Percentiles rank a stretch among this genome's conserved stretches.
These are phyloP conservation scores for Fusarium ramigenum DNA, from an alignment of 2,329 filamentous ascomycete genomes.

Conservation along the genomic window DNA sequence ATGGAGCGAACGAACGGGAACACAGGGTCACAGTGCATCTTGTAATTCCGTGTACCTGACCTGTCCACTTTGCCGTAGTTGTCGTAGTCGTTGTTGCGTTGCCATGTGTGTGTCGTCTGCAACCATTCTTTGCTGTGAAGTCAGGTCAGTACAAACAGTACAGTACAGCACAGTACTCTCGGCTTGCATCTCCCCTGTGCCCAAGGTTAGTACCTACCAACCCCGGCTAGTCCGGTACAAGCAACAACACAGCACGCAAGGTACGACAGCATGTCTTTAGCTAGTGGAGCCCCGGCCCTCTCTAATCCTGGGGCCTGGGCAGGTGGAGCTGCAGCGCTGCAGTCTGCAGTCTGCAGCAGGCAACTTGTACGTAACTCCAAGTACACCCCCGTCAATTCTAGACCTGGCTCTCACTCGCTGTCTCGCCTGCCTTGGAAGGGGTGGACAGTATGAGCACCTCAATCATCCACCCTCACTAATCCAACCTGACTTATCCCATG, in stretches of 20 bases:
- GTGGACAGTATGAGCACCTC: slow-evolving; percentile 28
- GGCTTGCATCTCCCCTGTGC: slow-evolving; percentile 15
- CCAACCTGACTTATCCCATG: slow-evolving; percentile 27
- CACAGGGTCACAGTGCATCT: slow-evolving; percentile 29
- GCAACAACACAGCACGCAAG: slow-evolving; percentile 29
- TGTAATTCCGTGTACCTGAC: neutral
- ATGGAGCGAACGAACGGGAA: neutral
- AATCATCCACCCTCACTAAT: slow-evolving; percentile 41
- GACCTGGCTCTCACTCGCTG: slow-evolving; percentile 23
- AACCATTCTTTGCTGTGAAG: slow-evolving; percentile 1
- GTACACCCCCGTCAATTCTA: slow-evolving; percentile 31
- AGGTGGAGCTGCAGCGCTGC: neutral
- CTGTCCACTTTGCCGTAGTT: slow-evolving; percentile 9
- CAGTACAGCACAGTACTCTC: neutral
- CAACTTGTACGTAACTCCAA: neutral
- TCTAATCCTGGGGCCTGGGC: slow-evolving; percentile 6
- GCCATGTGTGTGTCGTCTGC: neutral
- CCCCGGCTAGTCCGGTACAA: slow-evolving; percentile 31
- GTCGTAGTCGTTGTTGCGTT: slow-evolving; percentile 15
- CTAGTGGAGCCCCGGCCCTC: neutral
- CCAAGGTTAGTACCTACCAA: neutral
- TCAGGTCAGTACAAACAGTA: neutral
- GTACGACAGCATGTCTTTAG: slow-evolving; percentile 25
- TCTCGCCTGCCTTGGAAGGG: slow-evolving; percentile 22
- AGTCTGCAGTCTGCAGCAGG: too few species aligned